Evolutionary conservation across 2,329 filamentous ascomycete species (phyloP), one percentile per base, ranked within the genome.

Genomic region (Calycina marina): DNA sequence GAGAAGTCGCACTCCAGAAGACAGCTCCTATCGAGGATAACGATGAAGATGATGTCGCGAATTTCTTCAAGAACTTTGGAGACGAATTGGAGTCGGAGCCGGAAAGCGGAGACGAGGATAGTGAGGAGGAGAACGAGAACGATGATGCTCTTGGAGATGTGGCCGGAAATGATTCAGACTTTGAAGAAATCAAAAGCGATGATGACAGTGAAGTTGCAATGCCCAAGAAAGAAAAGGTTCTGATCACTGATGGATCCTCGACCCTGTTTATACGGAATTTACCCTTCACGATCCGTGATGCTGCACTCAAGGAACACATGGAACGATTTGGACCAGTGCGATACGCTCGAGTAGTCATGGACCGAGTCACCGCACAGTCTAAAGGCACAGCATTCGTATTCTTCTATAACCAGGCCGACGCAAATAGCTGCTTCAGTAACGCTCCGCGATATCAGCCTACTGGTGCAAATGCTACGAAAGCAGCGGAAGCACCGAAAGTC

Each of bases 381-480:
- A 83, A 81, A 29, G 90, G 90, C 15, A 96, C 88, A 18, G 90
- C 79, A 4, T 98, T 98, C 49, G 88, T 96, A 17, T 93, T 84
- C 59, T 98, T 98, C 59, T 77, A 77, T 57, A 76, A 78, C 30
- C 60, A 65, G 22, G 71, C 78, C 13, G 83, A 93, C 50, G 82
- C 77, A 42, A 73, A 77, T 50, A 56, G 64, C 13, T 96, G 90
- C 52, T 62, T 94, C 40, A 77, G 74, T 42, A 67, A 63, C 10
- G 81, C 85, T 2, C 90, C 90, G 1, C 71, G 68, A 15, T 56
- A 61, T 17, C 58, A 64, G 37, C 57, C 63, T 13, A 53, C 45
- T 13, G 51, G 50, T 14, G 51, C 50, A 14, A 54, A 53, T 31
- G 47, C 51, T 6, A 49, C 40, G 6, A 51, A 46, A 31, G 47